Evolutionary conservation across 495 filamentous ascomycete species (phyloP).

Genomic region (Lentithecium fluviatile): DNA sequence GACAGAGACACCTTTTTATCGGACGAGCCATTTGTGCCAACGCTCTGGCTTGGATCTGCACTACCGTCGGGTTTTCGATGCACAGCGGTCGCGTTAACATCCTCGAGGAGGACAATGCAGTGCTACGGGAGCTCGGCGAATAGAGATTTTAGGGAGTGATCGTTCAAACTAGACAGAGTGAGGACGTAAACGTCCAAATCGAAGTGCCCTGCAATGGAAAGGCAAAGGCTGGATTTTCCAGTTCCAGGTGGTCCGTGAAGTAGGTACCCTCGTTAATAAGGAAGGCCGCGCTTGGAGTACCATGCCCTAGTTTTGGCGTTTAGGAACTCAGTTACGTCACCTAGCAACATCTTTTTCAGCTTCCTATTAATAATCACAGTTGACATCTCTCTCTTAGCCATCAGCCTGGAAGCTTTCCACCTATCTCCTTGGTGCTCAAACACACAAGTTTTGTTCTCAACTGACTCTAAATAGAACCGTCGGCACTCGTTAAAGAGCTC

Average conservation of each 20-base stretch:
- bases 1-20: slow-evolving; percentile 25
- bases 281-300: slow-evolving; percentile 13
- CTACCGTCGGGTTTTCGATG: too few relatives aligned
- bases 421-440: slow-evolving; percentile 17
- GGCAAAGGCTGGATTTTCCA: slow-evolving; percentile 23
- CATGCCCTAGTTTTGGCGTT: slow-evolving; percentile 10
- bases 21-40: background rate
- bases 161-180: too few relatives aligned
- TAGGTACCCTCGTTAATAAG: slow-evolving; percentile 12
- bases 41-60: slow-evolving; percentile 1
- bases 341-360: slow-evolving; percentile 12
- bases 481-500: slow-evolving; percentile 9
- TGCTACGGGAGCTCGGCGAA: slow-evolving; percentile 31
- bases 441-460: slow-evolving; percentile 16
- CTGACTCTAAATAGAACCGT: slow-evolving; percentile 12
- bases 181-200: too few relatives aligned
- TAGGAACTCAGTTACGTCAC: slow-evolving; percentile 7
- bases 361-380: slow-evolving; percentile 13
- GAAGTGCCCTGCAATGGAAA: slow-evolving; percentile 6
- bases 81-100: slow-evolving; percentile 29
- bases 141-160: slow-evolving; percentile 15
- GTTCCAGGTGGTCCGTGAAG: slow-evolving; percentile 24
- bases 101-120: slow-evolving; percentile 35
- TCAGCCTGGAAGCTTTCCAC: slow-evolving; percentile 8
- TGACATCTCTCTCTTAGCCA: slow-evolving; percentile 10